phyloP scores from a whole-genome alignment of 2,329 filamentous ascomycete genomes.

The Colletotrichum euphorbiae region DNA sequence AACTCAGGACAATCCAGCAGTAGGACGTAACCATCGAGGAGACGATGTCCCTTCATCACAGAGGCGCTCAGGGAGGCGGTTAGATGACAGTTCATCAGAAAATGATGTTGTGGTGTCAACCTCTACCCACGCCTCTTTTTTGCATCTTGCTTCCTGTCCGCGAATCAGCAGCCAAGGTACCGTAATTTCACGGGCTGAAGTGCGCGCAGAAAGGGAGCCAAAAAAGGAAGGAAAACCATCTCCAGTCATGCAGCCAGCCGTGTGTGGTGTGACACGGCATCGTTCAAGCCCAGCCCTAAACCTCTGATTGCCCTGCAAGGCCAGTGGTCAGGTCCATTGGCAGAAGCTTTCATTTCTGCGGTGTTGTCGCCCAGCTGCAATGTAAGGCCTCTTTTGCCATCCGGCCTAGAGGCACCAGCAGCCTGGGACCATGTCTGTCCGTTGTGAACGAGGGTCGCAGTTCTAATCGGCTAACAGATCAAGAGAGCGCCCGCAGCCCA shows the following conservation, averaged over 20 bases:
- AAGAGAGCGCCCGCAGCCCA: slow-evolving; percentile 17
- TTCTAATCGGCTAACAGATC: slow-evolving; percentile 31
- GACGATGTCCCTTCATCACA: neutral
- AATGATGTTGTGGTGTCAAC: slow-evolving; percentile 24
- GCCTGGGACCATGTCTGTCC: neutral
- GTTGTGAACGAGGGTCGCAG: neutral
- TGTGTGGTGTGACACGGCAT: slow-evolving; percentile 27
- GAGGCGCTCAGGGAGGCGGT: neutral
- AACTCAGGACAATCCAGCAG: neutral
- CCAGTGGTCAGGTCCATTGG: slow-evolving; percentile 14
- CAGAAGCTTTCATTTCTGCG: neutral
- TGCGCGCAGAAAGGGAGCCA: slow-evolving; percentile 11
- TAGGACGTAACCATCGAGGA: neutral
- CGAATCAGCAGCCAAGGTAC: slow-evolving; percentile 19
- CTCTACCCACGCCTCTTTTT: slow-evolving; percentile 13
- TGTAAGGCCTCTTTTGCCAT: neutral
- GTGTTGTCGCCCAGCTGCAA: neutral
- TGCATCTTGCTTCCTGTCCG: slow-evolving; percentile 7
- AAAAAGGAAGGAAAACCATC: slow-evolving; percentile 15
- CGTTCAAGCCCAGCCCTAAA: slow-evolving; percentile 30
- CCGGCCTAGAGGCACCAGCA: neutral
- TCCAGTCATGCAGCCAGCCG: slow-evolving; percentile 24
- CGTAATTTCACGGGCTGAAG: slow-evolving; percentile 3
- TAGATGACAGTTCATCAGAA: neutral
- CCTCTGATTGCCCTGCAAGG: slow-evolving; percentile 30